Percentiles rank a stretch among this genome's conserved stretches.
phyloP scores from a whole-genome alignment of 495 filamentous ascomycete species.

The Geoglossum glabrum region DNA sequence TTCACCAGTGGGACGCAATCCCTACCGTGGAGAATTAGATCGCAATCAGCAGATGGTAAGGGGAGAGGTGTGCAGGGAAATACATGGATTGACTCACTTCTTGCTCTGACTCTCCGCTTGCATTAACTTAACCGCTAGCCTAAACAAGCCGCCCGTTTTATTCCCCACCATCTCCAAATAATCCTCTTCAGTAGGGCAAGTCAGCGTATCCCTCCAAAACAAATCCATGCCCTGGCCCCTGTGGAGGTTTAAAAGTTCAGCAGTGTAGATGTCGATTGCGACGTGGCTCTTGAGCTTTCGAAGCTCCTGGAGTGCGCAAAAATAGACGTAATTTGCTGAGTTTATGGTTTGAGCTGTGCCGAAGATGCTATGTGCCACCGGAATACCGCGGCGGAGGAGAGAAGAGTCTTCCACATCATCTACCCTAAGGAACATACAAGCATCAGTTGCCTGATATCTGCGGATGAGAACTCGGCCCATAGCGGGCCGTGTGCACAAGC shows the following conservation, averaged over 20 bases:
- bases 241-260: constrained; percentile 86
- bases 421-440: constrained; percentile 26
- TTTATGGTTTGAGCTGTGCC: constrained; percentile 94
- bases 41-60: constrained; percentile 4
- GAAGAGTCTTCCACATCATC: constrained; percentile 62
- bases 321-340: constrained; percentile 93
- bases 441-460: not conserved
- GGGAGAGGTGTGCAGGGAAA: not conserved
- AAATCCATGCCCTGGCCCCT: constrained; percentile 95
- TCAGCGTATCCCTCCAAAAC: constrained; percentile 88
- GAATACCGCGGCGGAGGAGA: constrained; percentile 63
- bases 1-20: constrained; percentile 79
- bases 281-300: constrained; percentile 18
- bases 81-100: constrained; percentile 21
- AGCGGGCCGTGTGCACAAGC: not conserved
- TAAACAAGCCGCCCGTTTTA: constrained; percentile 92
- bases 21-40: constrained; percentile 17
- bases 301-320: constrained; percentile 53
- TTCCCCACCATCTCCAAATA: constrained; percentile 98
- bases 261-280: constrained; percentile 22
- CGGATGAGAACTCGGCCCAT: not conserved
- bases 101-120: constrained; percentile 56
- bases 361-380: constrained; percentile 88
- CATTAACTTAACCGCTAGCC: constrained; percentile 89
- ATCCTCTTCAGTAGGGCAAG: constrained; percentile 84